Percentiles rank a stretch among this genome's conserved stretches.
These are phyloP conservation scores for Sporothrix luriei DNA, from an alignment of 2,329 filamentous ascomycete genomes.

Conservation along the genomic window DNA sequence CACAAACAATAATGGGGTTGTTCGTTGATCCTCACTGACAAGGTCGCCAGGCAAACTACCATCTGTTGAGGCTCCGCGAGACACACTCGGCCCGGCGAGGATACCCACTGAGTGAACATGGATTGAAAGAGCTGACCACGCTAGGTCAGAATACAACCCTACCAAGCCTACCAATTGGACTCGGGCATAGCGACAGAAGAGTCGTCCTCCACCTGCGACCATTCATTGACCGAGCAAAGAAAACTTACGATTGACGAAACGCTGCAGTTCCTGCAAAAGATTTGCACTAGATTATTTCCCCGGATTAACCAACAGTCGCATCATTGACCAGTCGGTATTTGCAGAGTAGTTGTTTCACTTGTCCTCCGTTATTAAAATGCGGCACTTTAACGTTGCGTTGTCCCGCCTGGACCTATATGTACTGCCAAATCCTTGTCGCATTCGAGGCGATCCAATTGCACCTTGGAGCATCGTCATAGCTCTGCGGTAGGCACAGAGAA, in stretches of 20 bases:
- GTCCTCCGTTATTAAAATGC: too few relatives aligned
- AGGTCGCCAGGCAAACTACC: background rate
- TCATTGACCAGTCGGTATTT: background rate
- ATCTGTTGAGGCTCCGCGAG: background rate
- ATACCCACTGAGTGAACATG: background rate
- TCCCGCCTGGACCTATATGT: background rate
- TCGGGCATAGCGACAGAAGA: background rate
- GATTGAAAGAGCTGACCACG: background rate
- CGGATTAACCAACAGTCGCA: background rate
- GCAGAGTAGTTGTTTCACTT: background rate
- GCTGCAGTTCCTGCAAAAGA: background rate
- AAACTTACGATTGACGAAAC: too few relatives aligned
- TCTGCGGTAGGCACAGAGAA: background rate
- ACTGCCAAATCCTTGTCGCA: background rate
- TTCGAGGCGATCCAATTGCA: background rate
- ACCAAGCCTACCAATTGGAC: background rate
- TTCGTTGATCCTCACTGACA: background rate
- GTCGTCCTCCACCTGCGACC: too few relatives aligned
- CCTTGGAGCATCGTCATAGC: background rate
- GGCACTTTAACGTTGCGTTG: background rate
- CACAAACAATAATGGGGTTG: background rate
- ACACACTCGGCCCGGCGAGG: background rate
- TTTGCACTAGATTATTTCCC: background rate
- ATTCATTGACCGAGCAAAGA: too few relatives aligned
- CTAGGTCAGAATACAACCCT: background rate